phyloP scores from a whole-genome alignment of 495 filamentous ascomycete genomes.

The Pseudoneurospora amorphoporcata region DNA sequence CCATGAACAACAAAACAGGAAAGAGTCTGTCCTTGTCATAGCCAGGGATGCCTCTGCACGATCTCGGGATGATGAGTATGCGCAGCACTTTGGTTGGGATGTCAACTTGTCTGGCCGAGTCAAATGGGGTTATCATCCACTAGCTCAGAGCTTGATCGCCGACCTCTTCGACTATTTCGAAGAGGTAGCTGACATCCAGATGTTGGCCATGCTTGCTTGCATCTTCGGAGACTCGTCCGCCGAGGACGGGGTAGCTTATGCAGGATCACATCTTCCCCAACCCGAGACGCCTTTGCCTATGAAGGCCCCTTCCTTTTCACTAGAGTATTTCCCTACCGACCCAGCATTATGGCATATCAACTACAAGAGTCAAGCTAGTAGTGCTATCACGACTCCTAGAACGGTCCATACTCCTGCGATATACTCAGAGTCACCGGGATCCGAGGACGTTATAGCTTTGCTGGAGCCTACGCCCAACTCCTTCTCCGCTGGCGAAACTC shows the following conservation, averaged over 20 bases:
- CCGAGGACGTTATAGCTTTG: slow-evolving; percentile 43
- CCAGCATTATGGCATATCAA: slow-evolving; percentile 46
- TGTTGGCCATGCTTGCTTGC: slow-evolving; percentile 91
- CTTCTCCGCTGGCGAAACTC: slow-evolving; percentile 56
- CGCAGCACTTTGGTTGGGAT: slow-evolving; percentile 3
- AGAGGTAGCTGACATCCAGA: slow-evolving; percentile 70
- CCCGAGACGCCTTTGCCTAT: slow-evolving; percentile 50
- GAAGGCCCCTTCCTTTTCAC: slow-evolving; percentile 54
- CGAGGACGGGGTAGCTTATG: slow-evolving; percentile 38
- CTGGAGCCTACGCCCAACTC: slow-evolving; percentile 41
- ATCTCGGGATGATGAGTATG: slow-evolving; percentile 30
- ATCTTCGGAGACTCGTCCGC: slow-evolving; percentile 60
- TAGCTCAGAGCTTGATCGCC: slow-evolving; percentile 66
- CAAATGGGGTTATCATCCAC: slow-evolving; percentile 77
- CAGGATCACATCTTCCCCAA: slow-evolving; percentile 33
- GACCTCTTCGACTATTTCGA: slow-evolving; percentile 70
- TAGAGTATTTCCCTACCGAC: slow-evolving; percentile 59
- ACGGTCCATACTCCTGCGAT: slow-evolving; percentile 44
- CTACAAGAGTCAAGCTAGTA: slow-evolving; percentile 34
- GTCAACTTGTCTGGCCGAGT: slow-evolving; percentile 47
- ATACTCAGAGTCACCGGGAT: slow-evolving; percentile 50
- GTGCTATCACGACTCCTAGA: slow-evolving; percentile 48
- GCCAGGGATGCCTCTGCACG: slow-evolving; percentile 46
- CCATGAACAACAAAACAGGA: slow-evolving; percentile 30
- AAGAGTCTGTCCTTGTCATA: slow-evolving; percentile 51